Conservation (phyloP, 331 rosid genomes). For the Malus hybrid region DNA sequence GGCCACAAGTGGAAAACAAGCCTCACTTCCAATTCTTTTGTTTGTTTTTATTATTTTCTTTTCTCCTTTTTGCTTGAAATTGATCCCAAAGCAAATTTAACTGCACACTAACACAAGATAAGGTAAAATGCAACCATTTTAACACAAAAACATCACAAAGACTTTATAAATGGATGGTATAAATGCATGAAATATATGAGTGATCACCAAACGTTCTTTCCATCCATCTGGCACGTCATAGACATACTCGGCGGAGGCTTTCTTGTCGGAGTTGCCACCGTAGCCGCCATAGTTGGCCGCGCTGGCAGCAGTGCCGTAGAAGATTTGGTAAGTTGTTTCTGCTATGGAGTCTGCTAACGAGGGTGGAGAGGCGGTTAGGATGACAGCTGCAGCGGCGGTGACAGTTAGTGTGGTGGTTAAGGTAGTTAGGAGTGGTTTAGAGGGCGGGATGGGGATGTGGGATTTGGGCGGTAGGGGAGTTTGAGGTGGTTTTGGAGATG, state of each 20-base stretch:
- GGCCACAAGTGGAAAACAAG: too few species aligned
- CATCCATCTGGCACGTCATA: constrained; percentile 81
- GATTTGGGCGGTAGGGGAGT: constrained; percentile 19
- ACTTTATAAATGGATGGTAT: too few species aligned
- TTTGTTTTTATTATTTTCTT: too few species aligned
- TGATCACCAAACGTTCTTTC: constrained; percentile 78
- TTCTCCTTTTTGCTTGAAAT: too few species aligned
- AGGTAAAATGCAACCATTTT: too few species aligned
- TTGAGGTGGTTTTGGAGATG: constrained; percentile 30
- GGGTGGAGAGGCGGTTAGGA: constrained; percentile 41
- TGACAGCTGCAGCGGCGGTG: constrained; percentile 41
- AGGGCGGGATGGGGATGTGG: constrained; percentile 21
- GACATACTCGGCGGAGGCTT: constrained; percentile 79
- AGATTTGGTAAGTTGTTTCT: constrained; percentile 34
- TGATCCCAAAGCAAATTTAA: too few species aligned
- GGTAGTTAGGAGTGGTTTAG: constrained; percentile 33
- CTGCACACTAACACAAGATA: too few species aligned
- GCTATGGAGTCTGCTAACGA: constrained; percentile 39
- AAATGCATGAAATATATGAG: too few species aligned
- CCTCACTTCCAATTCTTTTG: too few species aligned
- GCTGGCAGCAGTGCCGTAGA: constrained; percentile 90
- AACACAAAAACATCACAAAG: too few species aligned
- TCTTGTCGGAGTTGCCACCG: constrained; percentile 75
- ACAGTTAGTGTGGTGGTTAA: constrained; percentile 30
- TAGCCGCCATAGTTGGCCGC: constrained; percentile 86